Conservation (phyloP, 2,329 filamentous ascomycete species). For the Pseudopyricularia javanii region DNA sequence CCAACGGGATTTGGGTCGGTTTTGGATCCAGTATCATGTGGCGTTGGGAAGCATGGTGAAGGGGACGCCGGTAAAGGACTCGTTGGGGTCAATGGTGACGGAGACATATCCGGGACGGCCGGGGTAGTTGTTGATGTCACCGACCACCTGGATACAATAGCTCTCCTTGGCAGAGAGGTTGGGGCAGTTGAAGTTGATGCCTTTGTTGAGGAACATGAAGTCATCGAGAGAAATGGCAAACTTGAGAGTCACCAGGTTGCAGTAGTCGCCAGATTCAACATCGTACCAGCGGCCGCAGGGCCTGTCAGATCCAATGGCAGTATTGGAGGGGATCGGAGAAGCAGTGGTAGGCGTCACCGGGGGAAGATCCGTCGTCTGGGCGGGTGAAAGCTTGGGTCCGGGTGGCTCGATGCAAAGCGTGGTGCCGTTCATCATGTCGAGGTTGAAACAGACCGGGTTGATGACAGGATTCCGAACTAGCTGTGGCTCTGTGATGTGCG, state of each 20-base stretch:
- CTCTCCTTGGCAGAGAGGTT: background rate
- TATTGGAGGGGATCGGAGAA: background rate
- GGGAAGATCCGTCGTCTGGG: background rate
- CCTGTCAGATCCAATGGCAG: background rate
- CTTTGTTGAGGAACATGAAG: background rate
- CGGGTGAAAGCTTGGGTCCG: background rate
- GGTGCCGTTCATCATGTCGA: background rate
- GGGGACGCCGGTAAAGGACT: background rate
- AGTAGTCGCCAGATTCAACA: background rate
- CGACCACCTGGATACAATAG: background rate
- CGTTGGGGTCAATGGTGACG: background rate
- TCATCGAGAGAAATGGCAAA: background rate
- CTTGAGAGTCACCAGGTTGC: background rate
- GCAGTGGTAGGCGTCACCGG: background rate
- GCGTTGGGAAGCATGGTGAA: background rate
- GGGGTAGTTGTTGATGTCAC: background rate
- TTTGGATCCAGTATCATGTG: background rate
- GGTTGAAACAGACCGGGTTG: background rate
- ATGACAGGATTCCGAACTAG: background rate
- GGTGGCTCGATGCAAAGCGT: background rate
- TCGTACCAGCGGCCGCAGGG: background rate
- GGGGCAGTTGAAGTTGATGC: background rate
- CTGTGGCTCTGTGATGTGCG: background rate
- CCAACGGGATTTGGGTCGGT: background rate
- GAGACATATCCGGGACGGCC: background rate